A percentile compares a stretch with the other conserved stretches of the same genome.
These are phyloP conservation scores for Dothideomycetidae sp. DNA, from an alignment of 2,329 filamentous ascomycete genomes.

Conservation along the genomic window DNA sequence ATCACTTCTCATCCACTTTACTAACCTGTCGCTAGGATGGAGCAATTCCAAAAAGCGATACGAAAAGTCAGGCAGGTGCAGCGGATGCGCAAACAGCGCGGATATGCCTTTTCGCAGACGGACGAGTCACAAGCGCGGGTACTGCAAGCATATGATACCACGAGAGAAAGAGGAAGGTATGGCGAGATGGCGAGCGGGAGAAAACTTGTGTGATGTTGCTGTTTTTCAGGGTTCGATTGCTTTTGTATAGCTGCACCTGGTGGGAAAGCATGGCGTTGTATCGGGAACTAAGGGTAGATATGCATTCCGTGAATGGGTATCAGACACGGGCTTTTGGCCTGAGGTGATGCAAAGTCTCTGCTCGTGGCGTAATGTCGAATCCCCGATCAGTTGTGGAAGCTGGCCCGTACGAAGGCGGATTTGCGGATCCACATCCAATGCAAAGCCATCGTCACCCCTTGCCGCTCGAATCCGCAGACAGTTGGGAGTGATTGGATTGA, in stretches of 20 bases:
- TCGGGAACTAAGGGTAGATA: no score
- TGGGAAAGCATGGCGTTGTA: background rate
- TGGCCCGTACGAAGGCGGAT: no score
- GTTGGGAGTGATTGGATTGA: no score
- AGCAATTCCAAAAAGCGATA: constrained; percentile 99
- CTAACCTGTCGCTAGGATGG: constrained; percentile 52
- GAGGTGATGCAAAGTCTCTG: no score
- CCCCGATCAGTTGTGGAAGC: no score
- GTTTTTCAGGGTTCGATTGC: background rate
- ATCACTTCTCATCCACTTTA: no score
- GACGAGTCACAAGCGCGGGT: constrained; percentile 93
- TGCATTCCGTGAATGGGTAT: no score
- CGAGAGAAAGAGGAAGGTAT: constrained; percentile 75
- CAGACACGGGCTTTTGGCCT: no score
- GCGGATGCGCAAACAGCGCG: constrained; percentile 97
- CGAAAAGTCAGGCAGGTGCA: constrained; percentile 96
- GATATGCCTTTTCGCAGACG: constrained; percentile 94
- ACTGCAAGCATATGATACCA: constrained; percentile 95
- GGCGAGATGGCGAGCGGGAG: constrained; percentile 70
- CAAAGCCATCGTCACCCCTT: no score
- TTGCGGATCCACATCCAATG: no score
- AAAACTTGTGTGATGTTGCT: constrained; percentile 5
- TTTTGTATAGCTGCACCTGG: background rate
- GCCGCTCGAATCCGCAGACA: no score
- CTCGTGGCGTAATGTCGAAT: no score